These are phyloP conservation scores for Ceratocystis papillata DNA, from an alignment of 2,329 filamentous ascomycete species.

Conservation along the genomic window DNA sequence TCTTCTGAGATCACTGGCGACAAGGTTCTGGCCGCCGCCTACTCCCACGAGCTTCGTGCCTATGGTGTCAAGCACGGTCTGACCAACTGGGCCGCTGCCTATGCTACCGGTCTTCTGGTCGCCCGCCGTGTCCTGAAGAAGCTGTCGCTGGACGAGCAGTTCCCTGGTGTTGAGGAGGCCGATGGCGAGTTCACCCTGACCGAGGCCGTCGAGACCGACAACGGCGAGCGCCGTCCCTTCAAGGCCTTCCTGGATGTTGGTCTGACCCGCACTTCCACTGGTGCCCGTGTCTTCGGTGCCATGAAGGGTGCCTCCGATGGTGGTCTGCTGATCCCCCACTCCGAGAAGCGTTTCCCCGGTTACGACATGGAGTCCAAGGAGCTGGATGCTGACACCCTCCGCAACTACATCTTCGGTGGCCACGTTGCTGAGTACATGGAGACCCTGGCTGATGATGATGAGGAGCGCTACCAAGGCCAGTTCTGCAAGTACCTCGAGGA, in stretches of 20 bases:
- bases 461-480: conserved; percentile 98
- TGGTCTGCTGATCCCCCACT: conserved; percentile 94
- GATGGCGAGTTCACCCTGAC: conserved; percentile 94
- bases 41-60: conserved; percentile 93
- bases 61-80: conserved; percentile 98
- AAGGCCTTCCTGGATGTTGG: conserved; percentile 98
- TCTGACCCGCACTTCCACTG: conserved; percentile 92
- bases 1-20: conserved; percentile 92
- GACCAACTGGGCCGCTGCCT: conserved; percentile 98
- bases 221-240: conserved; percentile 94
- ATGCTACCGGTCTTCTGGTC: conserved; percentile 91
- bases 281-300: conserved; percentile 96
- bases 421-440: conserved; percentile 99
- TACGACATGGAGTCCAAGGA: conserved; percentile 97
- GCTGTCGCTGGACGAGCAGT: conserved; percentile 87
- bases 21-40: conserved; percentile 89
- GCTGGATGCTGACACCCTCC: conserved; percentile 90
- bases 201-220: conserved; percentile 82
- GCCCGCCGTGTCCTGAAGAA: conserved; percentile 95
- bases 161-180: conserved; percentile 91
- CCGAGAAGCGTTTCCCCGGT: conserved; percentile 98
- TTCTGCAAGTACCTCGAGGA: conserved; percentile 97
- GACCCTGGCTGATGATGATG: conserved; percentile 96
- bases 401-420: conserved; percentile 98
- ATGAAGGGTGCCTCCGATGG: conserved; percentile 99